Conservation (phyloP, 2,329 filamentous ascomycete species). For the Fusarium temperatum region DNA sequence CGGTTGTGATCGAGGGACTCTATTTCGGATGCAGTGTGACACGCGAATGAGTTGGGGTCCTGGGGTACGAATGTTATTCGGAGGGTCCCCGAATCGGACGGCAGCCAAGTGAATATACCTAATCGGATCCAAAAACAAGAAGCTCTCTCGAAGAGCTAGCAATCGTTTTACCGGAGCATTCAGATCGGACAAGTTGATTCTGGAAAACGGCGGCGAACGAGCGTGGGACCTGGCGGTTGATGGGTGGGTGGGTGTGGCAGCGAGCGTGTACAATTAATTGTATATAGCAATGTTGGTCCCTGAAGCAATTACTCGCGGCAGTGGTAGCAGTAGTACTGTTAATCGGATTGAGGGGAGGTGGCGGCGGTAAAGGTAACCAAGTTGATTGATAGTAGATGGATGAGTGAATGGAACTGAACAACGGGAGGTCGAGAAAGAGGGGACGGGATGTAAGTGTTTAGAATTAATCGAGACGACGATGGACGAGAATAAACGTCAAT, state of each 20-base stretch:
- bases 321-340: background rate
- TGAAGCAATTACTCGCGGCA: background rate
- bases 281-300: conserved; percentile 9
- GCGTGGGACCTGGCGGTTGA: conserved; percentile 15
- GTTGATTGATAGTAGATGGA: background rate
- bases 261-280: conserved; percentile 22
- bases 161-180: conserved; percentile 49
- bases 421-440: conserved; percentile 25
- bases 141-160: conserved; percentile 51
- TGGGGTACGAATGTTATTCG: conserved; percentile 32
- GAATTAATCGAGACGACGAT: conserved; percentile 33
- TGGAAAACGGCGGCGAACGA: conserved; percentile 23
- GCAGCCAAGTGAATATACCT: conserved; percentile 38
- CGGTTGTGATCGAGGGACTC: conserved; percentile 28
- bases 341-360: conserved; percentile 7
- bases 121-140: conserved; percentile 36
- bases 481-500: conserved; percentile 36
- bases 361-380: conserved; percentile 14
- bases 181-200: conserved; percentile 39
- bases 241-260: conserved; percentile 2
- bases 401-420: conserved; percentile 20
- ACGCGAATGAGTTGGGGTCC: conserved; percentile 32
- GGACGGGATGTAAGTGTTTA: conserved; percentile 32
- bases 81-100: conserved; percentile 23
- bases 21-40: conserved; percentile 29